A percentile compares a stretch with the other conserved stretches of the same genome.
Conservation (phyloP, 495 filamentous ascomycete species). For the Neurospora sp. region DNA sequence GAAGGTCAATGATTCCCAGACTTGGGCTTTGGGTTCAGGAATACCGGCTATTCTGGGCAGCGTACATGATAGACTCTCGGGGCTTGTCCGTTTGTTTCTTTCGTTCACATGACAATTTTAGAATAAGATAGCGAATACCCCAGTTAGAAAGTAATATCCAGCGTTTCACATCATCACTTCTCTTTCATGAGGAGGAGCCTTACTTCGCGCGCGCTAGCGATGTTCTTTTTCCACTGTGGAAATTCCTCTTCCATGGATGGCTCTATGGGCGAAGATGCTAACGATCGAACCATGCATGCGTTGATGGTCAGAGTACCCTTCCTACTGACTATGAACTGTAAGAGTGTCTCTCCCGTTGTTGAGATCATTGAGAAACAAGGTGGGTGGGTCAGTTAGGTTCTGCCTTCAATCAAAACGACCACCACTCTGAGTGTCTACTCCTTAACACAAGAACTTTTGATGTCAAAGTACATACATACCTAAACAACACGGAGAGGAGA, state of each 20-base stretch:
- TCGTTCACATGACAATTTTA: background rate
- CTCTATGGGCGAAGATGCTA: background rate
- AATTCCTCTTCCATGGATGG: background rate
- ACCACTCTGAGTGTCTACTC: no score
- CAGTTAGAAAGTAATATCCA: no score
- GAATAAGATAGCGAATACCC: background rate
- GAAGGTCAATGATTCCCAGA: background rate
- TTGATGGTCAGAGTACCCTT: no score
- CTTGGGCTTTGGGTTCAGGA: background rate
- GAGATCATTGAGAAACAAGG: background rate
- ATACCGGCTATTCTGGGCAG: background rate
- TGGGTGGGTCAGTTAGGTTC: no score
- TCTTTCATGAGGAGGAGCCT: no score
- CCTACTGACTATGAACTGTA: background rate
- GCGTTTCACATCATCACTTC: no score
- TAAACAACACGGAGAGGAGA: no score
- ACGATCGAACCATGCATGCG: background rate
- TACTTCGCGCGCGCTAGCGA: no score
- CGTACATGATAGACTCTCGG: background rate
- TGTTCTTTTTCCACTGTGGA: no score
- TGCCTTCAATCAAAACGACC: background rate
- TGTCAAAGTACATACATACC: no score
- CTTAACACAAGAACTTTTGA: no score
- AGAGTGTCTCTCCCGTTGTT: background rate
- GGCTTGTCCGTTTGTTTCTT: background rate